Evolutionary conservation across 257 asterid genomes (phyloP), one percentile per base, ranked within the genome.

Genomic region (Ophiorrhiza pumila): DNA sequence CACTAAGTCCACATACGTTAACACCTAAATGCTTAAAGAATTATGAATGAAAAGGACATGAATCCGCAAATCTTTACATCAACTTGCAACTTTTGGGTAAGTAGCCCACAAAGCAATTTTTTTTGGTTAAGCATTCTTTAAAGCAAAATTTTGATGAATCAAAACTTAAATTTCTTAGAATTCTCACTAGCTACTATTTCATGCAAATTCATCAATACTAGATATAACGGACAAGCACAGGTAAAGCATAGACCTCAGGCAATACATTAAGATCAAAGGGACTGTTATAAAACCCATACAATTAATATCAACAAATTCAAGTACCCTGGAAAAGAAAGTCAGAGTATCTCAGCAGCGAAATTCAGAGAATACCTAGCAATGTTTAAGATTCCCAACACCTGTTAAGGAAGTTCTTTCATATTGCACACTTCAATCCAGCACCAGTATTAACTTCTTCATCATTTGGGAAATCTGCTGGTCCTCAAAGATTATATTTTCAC

Each of bases 401-500:
- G 56, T 2, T 15, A 1, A 42, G 14, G 39, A 46, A n/a, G 49
- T 25, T 4, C 3, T 42, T 22, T 41, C 66, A 53, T 65, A 41
- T 47, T 39, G 47, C 41, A 34, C 3, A 65, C 55, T 68, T 17
- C 56, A 65, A 49, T 55, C 57, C 29, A 53, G 41, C 34, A 43
- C 13, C 2, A 22, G 3, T 62, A 49, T 47, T 17, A 22, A 31
- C 49, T 65, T 37, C 71, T 50, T 63, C 67, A 37, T 47, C 69
- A 46, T 71, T 31, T 27, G 39, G 71, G 17, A 70, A 49, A 50
- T 27, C 23, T 47, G 39, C 64, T 17, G 65, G 59, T 49, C 45
- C 55, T 32, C 58, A 46, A 62, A 34, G 10, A 53, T 59, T 56
- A 25, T 1, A 32, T 53, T 47, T 65, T 56, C 46, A 23, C 29